Evolutionary conservation across 2,329 filamentous ascomycete species (phyloP).

Genomic region (Venturia nashicola): DNA sequence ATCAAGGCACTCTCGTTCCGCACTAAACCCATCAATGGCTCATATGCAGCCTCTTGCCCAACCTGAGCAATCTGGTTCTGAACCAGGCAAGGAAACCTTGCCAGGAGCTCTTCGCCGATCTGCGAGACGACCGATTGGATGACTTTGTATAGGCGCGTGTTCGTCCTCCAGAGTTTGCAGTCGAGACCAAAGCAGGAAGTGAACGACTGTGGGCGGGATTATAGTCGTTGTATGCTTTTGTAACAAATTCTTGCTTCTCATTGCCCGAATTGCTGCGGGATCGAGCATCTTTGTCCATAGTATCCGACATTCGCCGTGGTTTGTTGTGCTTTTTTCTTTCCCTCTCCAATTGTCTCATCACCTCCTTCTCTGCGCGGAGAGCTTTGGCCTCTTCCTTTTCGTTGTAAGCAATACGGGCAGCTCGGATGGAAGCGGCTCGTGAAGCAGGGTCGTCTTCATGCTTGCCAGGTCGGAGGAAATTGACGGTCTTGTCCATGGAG

Average conservation of each 20-base stretch:
- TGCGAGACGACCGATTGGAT: neutral
- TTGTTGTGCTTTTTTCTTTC: conserved; percentile 15
- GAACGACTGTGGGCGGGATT: conserved; percentile 21
- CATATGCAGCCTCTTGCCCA: conserved; percentile 23
- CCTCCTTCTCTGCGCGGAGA: conserved; percentile 41
- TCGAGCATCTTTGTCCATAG: conserved; percentile 17
- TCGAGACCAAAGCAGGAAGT: conserved; percentile 21
- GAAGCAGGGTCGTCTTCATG: conserved; percentile 37
- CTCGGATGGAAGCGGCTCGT: conserved; percentile 43
- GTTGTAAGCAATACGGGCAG: conserved; percentile 43
- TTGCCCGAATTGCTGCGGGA: conserved; percentile 10
- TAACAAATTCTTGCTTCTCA: conserved; percentile 15
- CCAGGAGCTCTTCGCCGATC: conserved; percentile 33
- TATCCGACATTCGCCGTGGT: conserved; percentile 27
- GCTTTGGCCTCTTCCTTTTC: conserved; percentile 47
- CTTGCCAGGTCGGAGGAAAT: conserved; percentile 31
- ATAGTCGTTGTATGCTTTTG: conserved; percentile 25
- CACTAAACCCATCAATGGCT: conserved; percentile 13
- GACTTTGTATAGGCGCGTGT: neutral
- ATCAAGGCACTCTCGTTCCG: conserved; percentile 12
- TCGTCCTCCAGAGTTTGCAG: conserved; percentile 8
- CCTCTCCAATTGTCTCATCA: conserved; percentile 32
- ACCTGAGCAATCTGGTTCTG: conserved; percentile 41
- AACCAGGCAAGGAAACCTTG: conserved; percentile 45
- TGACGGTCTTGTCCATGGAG: conserved; percentile 44